Base-by-base conservation (phyloP, 345 rosid genomes). In the Citrus unshiu region DNA sequence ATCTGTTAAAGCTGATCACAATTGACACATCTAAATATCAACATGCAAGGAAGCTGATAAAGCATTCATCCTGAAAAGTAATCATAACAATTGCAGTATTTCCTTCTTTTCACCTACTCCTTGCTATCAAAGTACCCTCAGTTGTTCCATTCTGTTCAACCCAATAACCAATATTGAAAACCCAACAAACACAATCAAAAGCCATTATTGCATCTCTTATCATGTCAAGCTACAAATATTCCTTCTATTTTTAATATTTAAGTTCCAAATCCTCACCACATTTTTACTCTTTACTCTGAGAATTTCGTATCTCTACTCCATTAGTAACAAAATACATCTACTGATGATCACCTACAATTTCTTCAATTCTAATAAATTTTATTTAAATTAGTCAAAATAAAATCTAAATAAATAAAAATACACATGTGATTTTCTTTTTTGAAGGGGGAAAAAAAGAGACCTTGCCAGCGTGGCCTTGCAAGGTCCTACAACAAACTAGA, bases 391-490 rank as follows among this genome's bases (percentile, higher is more conserved):
- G 29, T 34, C 30, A 77, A 73, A 54, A 40, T 16, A 21, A n/a
- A 16, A 61, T 54, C 34, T 16, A 19, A 70, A 32, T 13, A 13
- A 66, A 78, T 64, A 35, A 13, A 29, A 13, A 56, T 19, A 25
- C 25, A 24, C 43, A 29, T 9, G 39, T 16, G 37, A 37, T 57
- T 59, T n/a, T 25, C 19, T 2, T 46, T 46, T 13, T 46, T 46
- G 14, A 25, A n/a, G 43, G 43, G 10, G 43, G n/a, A 40, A 1
- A 40, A 0, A 49, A 13, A 73, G 5, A 51, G 43, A 93, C 98
- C 95, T 93, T 94, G 80, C 99, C 97, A 21, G 97, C 91, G 83
- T 94, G 99, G 61, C 99, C 98, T 80, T 94, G 99, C 83, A 96
- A 90, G 75, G 93, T 93, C 81, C 99, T 84, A 87, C 98, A 94